Conservation (phyloP, 176 grass and related monocot species). For the Oryza glaberrima region DNA sequence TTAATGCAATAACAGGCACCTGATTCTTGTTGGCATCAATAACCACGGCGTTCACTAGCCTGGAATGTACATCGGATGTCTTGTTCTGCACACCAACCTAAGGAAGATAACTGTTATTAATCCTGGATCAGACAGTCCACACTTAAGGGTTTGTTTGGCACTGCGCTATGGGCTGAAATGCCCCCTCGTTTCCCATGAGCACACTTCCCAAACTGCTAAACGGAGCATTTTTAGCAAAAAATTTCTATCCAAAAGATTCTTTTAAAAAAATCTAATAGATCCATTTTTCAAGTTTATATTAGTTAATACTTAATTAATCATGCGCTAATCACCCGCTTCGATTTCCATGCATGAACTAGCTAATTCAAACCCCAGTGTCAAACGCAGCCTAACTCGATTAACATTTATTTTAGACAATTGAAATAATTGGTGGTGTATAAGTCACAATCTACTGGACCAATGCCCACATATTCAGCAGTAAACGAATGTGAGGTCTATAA, state of each 20-base stretch:
- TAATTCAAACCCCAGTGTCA: no score
- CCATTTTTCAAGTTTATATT: no score
- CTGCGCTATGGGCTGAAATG: no score
- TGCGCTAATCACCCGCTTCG: no score
- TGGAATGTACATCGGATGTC: constrained; percentile 74
- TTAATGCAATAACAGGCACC: constrained; percentile 44
- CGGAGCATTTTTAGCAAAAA: no score
- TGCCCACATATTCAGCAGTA: neutral
- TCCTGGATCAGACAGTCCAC: neutral
- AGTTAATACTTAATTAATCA: no score
- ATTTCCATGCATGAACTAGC: no score
- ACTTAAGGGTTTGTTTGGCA: neutral
- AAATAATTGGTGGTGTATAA: constrained; percentile 7
- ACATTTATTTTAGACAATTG: neutral
- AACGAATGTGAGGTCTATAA: neutral
- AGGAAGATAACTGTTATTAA: constrained; percentile 35
- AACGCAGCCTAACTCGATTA: neutral
- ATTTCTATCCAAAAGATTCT: no score
- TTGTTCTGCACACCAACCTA: constrained; percentile 89
- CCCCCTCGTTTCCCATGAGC: no score
- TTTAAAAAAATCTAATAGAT: no score
- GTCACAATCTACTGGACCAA: constrained; percentile 15
- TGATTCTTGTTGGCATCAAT: constrained; percentile 97
- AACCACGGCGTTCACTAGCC: constrained; percentile 69
- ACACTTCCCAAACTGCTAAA: no score